A percentile compares a stretch with the other conserved stretches of the same genome.
These are phyloP conservation scores for Magnaporthiopsis incrustans DNA, from an alignment of 2,329 filamentous ascomycete species.

Conservation along the genomic window DNA sequence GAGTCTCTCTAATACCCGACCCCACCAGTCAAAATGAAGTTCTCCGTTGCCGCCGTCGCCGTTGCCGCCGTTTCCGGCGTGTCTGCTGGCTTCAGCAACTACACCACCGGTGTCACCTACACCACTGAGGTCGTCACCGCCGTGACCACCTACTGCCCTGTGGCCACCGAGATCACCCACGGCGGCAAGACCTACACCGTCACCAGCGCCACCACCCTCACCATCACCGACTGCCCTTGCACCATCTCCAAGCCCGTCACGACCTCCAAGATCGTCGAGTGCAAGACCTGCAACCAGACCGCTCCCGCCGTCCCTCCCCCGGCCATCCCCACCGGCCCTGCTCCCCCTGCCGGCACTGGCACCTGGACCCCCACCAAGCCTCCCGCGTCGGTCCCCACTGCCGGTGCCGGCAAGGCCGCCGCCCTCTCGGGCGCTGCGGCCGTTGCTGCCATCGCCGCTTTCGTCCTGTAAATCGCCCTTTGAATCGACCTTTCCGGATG, in stretches of 20 bases:
- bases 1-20: constrained; percentile 33
- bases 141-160: constrained; percentile 67
- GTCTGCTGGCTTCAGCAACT: constrained; percentile 19
- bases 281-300: constrained; percentile 42
- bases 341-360: constrained; percentile 23
- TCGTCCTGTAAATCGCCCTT: constrained; percentile 47
- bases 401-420: constrained; percentile 48
- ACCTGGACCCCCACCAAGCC: constrained; percentile 20
- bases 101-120: constrained; percentile 33
- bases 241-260: constrained; percentile 53
- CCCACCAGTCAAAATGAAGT: constrained; percentile 56
- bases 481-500: background rate
- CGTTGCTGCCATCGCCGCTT: constrained; percentile 51
- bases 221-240: constrained; percentile 62
- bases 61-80: constrained; percentile 41
- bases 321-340: constrained; percentile 30
- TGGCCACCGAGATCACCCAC: constrained; percentile 55
- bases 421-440: constrained; percentile 46
- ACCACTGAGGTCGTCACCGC: constrained; percentile 59
- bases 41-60: constrained; percentile 44
- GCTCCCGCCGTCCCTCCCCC: constrained; percentile 23
- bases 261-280: constrained; percentile 42
- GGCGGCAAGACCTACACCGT: constrained; percentile 61
- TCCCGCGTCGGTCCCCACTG: constrained; percentile 36
- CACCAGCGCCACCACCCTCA: constrained; percentile 58